Conservation (phyloP, 768 basidiomycete species). For the Lentinula detonsa region DNA sequence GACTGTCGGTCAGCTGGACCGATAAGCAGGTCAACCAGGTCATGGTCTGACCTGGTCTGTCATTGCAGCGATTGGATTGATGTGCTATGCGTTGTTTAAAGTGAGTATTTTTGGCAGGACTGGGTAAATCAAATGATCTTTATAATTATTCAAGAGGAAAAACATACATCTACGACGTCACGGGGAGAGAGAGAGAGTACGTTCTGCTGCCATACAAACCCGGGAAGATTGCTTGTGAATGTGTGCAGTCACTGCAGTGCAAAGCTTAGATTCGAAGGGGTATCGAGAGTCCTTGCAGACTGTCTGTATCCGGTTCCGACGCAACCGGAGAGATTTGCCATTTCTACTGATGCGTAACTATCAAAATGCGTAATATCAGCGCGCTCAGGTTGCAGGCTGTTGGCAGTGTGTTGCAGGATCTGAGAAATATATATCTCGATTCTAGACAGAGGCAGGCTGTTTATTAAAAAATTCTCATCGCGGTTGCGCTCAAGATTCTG, state of each 20-base stretch:
- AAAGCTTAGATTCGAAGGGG: background rate
- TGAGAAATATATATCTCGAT: background rate
- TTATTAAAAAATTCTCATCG: background rate
- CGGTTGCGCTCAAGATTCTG: background rate
- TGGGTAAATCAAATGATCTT: background rate
- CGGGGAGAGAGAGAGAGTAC: background rate
- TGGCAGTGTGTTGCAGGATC: background rate
- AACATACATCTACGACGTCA: background rate
- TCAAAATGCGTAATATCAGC: background rate
- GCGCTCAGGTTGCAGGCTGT: background rate
- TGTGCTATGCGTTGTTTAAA: background rate
- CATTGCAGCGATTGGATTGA: background rate
- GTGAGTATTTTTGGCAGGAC: too few species aligned
- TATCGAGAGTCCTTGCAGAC: background rate
- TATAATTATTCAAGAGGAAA: background rate
- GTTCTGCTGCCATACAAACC: background rate
- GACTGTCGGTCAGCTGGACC: background rate
- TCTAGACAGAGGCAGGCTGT: background rate
- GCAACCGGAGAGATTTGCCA: background rate
- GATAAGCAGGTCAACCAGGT: background rate
- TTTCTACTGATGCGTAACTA: slow-evolving; percentile 1
- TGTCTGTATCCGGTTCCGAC: slow-evolving; percentile 5
- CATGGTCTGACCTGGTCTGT: too few species aligned
- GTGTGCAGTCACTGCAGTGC: background rate
- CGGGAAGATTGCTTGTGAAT: background rate